Evolutionary conservation across 2,329 filamentous ascomycete species (phyloP).

Genomic region (Eutypa lata): DNA sequence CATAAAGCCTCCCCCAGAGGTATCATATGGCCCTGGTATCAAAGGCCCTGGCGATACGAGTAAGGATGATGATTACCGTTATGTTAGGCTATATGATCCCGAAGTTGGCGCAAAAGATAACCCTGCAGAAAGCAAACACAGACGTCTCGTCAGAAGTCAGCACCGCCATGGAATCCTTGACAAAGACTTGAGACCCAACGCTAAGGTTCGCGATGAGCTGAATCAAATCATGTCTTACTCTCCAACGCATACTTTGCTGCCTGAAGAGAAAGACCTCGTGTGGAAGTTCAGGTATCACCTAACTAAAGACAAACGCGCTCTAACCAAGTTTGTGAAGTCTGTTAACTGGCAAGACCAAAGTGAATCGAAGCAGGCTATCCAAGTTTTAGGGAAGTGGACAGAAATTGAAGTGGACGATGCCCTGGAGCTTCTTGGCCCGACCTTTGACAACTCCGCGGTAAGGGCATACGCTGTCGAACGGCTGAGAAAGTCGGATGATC

Average conservation of each 20-base stretch:
- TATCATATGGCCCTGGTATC: slow-evolving; percentile 87
- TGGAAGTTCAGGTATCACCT: slow-evolving; percentile 98
- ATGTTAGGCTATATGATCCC: slow-evolving; percentile 89
- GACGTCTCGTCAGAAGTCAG: slow-evolving; percentile 85
- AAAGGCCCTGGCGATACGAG: slow-evolving; percentile 59
- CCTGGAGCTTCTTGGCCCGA: slow-evolving; percentile 86
- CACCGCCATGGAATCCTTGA: slow-evolving; percentile 89
- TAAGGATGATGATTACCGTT: slow-evolving; percentile 49
- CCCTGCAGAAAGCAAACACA: slow-evolving; percentile 91
- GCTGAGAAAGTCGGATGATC: slow-evolving; percentile 85
- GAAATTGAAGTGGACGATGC: slow-evolving; percentile 97
- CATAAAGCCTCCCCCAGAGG: slow-evolving; percentile 78
- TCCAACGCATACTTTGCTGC: slow-evolving; percentile 80
- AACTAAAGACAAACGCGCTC: slow-evolving; percentile 82
- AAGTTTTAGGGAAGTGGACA: slow-evolving; percentile 88
- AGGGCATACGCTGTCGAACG: slow-evolving; percentile 92
- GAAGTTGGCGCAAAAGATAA: slow-evolving; percentile 89
- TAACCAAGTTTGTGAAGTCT: slow-evolving; percentile 98
- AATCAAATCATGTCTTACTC: slow-evolving; percentile 90
- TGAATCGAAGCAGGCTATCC: slow-evolving; percentile 85
- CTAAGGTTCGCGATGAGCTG: slow-evolving; percentile 90
- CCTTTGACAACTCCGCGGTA: slow-evolving; percentile 83
- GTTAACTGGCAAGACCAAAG: slow-evolving; percentile 87
- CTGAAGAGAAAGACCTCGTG: slow-evolving; percentile 91
- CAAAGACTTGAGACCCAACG: slow-evolving; percentile 92